These are phyloP conservation scores for Metarhizium robertsii DNA, from an alignment of 2,329 filamentous ascomycete species.

Conservation along the genomic window DNA sequence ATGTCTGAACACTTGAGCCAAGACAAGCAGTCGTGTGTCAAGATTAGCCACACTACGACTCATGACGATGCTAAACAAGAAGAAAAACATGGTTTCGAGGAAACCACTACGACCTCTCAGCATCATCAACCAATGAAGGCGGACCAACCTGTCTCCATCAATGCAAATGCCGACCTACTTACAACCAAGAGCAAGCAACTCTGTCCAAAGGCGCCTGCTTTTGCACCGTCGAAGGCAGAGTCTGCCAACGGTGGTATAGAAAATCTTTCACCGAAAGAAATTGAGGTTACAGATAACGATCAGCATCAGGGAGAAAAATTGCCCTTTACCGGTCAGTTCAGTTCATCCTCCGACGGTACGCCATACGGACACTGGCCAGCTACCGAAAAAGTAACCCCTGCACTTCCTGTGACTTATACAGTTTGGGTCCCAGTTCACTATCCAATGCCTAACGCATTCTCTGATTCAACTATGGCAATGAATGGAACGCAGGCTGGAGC, in stretches of 20 bases:
- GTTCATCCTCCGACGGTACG: not conserved
- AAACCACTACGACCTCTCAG: not conserved
- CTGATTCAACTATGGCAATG: not conserved
- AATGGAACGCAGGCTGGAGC: not conserved
- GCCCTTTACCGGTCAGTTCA: constrained; percentile 2
- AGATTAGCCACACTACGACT: not conserved
- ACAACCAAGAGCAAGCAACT: not conserved
- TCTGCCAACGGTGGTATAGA: not conserved
- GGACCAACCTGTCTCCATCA: not conserved
- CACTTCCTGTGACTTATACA: not conserved
- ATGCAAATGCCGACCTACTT: not conserved
- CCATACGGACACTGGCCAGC: not conserved
- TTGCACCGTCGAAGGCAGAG: not conserved
- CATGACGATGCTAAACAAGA: not conserved
- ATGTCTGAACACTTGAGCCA: not conserved
- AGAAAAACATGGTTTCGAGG: not conserved
- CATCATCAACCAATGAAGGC: not conserved
- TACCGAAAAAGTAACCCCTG: not conserved
- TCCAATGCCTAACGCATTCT: not conserved
- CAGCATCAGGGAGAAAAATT: not conserved
- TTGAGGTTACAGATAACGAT: not conserved
- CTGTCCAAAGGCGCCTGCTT: not conserved
- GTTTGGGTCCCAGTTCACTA: constrained; percentile 1
- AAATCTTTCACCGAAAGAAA: not conserved
- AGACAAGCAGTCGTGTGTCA: constrained; percentile 1